These are phyloP conservation scores for Salix exigua DNA, from an alignment of 345 rosid genomes.

Conservation along the genomic window DNA sequence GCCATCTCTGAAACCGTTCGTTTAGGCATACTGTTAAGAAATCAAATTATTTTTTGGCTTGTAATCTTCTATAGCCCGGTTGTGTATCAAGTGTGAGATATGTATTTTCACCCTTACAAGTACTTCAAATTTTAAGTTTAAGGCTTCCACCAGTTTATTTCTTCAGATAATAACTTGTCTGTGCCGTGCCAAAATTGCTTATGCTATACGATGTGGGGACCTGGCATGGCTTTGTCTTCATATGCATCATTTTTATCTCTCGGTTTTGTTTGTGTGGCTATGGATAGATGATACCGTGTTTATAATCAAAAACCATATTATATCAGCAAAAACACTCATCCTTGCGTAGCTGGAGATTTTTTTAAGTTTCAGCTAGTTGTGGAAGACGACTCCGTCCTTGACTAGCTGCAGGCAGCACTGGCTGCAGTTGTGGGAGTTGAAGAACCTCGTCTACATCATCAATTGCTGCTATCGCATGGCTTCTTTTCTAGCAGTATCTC, in stretches of 20 bases:
- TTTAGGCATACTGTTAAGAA: background rate
- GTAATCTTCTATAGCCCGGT: background rate
- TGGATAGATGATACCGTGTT: background rate
- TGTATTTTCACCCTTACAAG: background rate
- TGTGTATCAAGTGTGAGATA: background rate
- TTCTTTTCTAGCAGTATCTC: background rate
- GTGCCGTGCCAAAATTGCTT: background rate
- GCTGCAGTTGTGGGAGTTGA: background rate
- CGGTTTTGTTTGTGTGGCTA: slow-evolving; percentile 1
- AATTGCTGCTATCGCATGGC: background rate
- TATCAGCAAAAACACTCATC: background rate
- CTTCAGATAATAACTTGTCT: background rate
- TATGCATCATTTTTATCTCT: background rate
- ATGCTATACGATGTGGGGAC: background rate
- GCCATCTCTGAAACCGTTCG: background rate
- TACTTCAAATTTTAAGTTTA: background rate
- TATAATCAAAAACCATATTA: background rate
- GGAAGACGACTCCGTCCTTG: background rate
- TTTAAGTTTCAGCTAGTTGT: background rate
- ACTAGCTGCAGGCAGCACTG: background rate
- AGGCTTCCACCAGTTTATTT: background rate
- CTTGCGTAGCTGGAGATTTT: background rate
- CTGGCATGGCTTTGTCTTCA: background rate
- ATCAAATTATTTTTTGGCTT: background rate
- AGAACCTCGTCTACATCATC: background rate